A percentile compares a stretch with the other conserved stretches of the same genome.
Evolutionary conservation across 176 grass and related monocot species (phyloP).

Genomic region (Alloteropsis semialata): DNA sequence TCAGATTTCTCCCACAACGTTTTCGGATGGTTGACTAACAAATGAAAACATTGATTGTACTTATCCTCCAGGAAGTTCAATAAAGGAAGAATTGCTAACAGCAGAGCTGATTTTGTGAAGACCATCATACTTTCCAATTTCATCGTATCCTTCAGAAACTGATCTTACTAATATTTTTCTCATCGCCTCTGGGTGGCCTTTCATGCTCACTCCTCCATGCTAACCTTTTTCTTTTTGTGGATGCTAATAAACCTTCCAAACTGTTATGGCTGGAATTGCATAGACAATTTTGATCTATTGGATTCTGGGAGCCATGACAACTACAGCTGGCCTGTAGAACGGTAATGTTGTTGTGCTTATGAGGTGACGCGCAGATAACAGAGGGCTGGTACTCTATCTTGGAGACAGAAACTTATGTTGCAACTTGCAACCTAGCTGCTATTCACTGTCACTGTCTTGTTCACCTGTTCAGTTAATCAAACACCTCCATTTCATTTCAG

Average conservation of each 20-base stretch:
- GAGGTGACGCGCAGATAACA: background rate
- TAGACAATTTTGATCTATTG: background rate
- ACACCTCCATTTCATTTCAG: background rate
- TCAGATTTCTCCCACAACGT: background rate
- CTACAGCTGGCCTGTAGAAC: background rate
- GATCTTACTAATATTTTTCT: background rate
- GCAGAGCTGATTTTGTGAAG: conserved; percentile 13
- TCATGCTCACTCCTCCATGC: background rate
- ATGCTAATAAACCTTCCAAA: background rate
- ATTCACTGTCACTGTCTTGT: background rate
- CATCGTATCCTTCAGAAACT: background rate
- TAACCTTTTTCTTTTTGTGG: background rate
- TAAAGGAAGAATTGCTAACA: background rate
- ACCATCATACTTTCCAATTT: background rate
- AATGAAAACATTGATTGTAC: background rate
- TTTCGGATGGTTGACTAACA: conserved; percentile 3
- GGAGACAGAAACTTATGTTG: background rate
- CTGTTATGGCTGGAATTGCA: background rate
- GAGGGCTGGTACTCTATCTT: background rate
- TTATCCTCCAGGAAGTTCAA: background rate
- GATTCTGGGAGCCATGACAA: background rate
- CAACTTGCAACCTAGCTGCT: background rate
- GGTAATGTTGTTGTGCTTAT: background rate
- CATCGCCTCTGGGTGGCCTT: background rate
- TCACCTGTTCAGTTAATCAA: conserved; percentile 1